Base-by-base conservation (phyloP, 2,329 filamentous ascomycete species). In the Myriosclerotinia curreyana region DNA sequence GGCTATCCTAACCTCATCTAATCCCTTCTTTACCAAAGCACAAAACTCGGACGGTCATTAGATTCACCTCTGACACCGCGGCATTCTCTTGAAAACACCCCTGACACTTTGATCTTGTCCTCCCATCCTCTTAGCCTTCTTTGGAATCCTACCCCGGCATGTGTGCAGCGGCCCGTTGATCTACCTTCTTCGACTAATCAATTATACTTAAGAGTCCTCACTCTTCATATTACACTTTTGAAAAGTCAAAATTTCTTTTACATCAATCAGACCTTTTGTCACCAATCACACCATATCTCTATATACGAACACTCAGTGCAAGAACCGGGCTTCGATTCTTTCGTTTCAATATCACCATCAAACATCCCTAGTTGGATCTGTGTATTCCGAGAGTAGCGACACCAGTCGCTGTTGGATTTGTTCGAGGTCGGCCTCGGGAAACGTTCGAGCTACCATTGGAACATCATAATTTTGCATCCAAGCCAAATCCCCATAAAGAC, bases 151-250 rank as follows among this genome's bases (percentile, higher is more conserved):
- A 63, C 42, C 54, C 46, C 52, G 44, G 61, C 36, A 63, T 25
- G 52, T 59, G 61, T 63, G 61, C 53, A 63, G 61, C 61, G 61
- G 61, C 52, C 61, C 61, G 61, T 59, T 63, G 61, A 63, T 63
- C 61, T 58, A n/a, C 40, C 36, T 59, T 46, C 52, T 63, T 51
- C 52, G 50, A 40, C 22, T 51, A 49, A 34, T 49, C 46, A 42
- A 25, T 34, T 62, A 50, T 63, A 63, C 49, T 61, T 53, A 61
- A 63, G 34, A 44, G 52, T 25, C 52, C 17, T 44, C 52, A 34
- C 34, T 31, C 40, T 42, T 48, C n/a, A 25, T 50, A 48, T 50
- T 63, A 22, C 36, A 15, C 17, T 15, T 36, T 44, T 17, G 0
- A 22, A 3, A 56, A 36, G n/a, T 44, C 59, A 44, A 54, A 34